These are phyloP conservation scores for Corylus americana DNA, from an alignment of 306 rosid genomes.

Conservation along the genomic window DNA sequence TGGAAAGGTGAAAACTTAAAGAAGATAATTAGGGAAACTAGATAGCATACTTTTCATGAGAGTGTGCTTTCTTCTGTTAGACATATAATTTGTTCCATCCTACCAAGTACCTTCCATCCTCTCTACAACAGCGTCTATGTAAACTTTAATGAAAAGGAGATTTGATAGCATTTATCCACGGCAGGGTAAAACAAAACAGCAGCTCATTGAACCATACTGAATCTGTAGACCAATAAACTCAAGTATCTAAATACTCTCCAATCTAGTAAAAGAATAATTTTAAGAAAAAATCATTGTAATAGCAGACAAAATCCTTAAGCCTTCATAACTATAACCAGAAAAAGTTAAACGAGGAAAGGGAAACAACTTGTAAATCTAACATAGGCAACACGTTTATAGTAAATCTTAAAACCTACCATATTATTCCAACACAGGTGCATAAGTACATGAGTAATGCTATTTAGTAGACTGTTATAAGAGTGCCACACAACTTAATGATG, in stretches of 20 bases:
- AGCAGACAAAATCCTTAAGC: not conserved
- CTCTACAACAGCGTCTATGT: not conserved
- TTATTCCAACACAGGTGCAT: not conserved
- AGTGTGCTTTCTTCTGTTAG: not conserved
- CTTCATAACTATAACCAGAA: not conserved
- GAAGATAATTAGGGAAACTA: not conserved
- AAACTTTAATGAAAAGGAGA: not conserved
- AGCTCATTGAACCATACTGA: not conserved
- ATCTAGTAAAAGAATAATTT: not conserved
- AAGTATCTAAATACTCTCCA: not conserved
- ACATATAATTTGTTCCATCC: not conserved
- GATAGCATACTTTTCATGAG: not conserved
- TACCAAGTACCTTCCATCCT: not conserved
- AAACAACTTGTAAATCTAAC: not conserved
- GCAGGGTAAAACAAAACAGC: not conserved
- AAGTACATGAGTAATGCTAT: not conserved
- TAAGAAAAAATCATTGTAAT: not conserved
- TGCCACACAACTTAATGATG: too few species aligned
- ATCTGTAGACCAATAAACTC: not conserved
- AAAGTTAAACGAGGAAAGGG: not conserved
- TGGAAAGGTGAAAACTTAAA: not conserved
- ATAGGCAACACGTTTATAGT: not conserved
- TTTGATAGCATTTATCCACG: not conserved
- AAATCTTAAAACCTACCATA: not conserved
- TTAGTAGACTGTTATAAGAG: too few species aligned